Percentiles rank a stretch among this genome's conserved stretches.
phyloP scores from a whole-genome alignment of 2,329 filamentous ascomycete species.

The Curvularia sp. region DNA sequence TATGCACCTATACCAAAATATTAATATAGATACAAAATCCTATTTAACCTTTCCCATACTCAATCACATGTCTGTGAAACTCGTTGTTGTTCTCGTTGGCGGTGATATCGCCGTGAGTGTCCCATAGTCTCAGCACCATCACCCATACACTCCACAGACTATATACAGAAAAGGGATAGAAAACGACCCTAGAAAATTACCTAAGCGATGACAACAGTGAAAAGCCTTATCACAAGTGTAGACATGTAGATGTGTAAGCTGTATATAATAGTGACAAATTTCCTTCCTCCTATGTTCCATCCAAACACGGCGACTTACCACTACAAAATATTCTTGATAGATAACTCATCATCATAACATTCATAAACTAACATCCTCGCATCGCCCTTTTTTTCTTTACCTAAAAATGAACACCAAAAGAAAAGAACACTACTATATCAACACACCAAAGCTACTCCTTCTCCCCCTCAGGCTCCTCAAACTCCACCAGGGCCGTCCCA shows the following conservation, averaged over 20 bases:
- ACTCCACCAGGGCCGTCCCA: slow-evolving; percentile 53
- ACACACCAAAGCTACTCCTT: not conserved
- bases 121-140: not conserved
- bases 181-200: not conserved
- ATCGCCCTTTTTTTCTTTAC: not conserved
- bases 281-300: not conserved
- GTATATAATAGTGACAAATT: not conserved
- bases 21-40: too few species aligned
- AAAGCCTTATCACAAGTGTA: not conserved
- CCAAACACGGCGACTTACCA: not conserved
- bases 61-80: not conserved
- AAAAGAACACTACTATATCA: not conserved
- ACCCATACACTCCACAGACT: not conserved
- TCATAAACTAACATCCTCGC: not conserved
- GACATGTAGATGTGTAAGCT: not conserved
- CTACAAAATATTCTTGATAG: not conserved
- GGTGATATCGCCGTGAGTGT: not conserved
- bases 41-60: not conserved
- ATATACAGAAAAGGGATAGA: not conserved
- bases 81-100: not conserved
- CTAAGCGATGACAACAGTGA: not conserved
- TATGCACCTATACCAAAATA: too few species aligned
- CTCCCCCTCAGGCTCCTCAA: slow-evolving; percentile 31
- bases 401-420: not conserved
- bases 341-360: not conserved